A percentile compares a stretch with the other conserved stretches of the same genome.
Evolutionary conservation across 2,329 filamentous ascomycete species (phyloP).

Genomic region (Plectosphaerella plurivora): DNA sequence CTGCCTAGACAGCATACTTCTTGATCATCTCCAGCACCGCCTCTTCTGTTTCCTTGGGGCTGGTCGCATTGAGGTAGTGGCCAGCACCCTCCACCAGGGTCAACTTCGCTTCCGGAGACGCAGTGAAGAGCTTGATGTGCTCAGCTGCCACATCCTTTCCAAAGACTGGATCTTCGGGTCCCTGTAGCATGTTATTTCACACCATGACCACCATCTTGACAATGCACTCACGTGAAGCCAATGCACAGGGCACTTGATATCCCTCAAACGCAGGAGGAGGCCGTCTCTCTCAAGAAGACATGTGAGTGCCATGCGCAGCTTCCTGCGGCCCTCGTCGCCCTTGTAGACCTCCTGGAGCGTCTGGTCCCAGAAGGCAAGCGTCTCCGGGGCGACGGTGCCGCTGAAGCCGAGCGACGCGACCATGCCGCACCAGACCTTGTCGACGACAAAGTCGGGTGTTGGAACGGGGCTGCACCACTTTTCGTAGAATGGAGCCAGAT

Average conservation of each 20-base stretch:
- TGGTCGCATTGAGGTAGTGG: slow-evolving; percentile 46
- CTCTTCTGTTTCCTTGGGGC: slow-evolving; percentile 37
- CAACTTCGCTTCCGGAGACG: slow-evolving; percentile 37
- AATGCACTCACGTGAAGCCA: slow-evolving; percentile 42
- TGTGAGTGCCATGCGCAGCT: slow-evolving; percentile 39
- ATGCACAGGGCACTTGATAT: slow-evolving; percentile 46
- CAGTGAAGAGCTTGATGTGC: slow-evolving; percentile 46
- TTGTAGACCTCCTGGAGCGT: slow-evolving; percentile 40
- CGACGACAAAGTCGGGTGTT: slow-evolving; percentile 42
- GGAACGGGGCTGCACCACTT: slow-evolving; percentile 31
- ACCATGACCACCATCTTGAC: too few species aligned
- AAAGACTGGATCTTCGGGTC: slow-evolving; percentile 40
- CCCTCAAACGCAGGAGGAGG: slow-evolving; percentile 36
- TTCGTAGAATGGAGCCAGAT: slow-evolving; percentile 36
- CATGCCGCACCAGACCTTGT: slow-evolving; percentile 40
- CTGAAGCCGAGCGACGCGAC: slow-evolving; percentile 42
- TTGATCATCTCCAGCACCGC: slow-evolving; percentile 38
- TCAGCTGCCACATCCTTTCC: slow-evolving; percentile 33
- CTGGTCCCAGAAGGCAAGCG: slow-evolving; percentile 38
- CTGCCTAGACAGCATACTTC: slow-evolving; percentile 19
- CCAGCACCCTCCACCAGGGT: slow-evolving; percentile 37
- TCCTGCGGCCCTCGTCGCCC: slow-evolving; percentile 45
- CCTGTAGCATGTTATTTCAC: slow-evolving; percentile 23
- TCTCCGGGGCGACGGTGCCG: slow-evolving; percentile 27
- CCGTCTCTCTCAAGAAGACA: slow-evolving; percentile 43